Evolutionary conservation across 257 asterid species (phyloP), one percentile per base, ranked within the genome.

Genomic region (Solanum chilense): DNA sequence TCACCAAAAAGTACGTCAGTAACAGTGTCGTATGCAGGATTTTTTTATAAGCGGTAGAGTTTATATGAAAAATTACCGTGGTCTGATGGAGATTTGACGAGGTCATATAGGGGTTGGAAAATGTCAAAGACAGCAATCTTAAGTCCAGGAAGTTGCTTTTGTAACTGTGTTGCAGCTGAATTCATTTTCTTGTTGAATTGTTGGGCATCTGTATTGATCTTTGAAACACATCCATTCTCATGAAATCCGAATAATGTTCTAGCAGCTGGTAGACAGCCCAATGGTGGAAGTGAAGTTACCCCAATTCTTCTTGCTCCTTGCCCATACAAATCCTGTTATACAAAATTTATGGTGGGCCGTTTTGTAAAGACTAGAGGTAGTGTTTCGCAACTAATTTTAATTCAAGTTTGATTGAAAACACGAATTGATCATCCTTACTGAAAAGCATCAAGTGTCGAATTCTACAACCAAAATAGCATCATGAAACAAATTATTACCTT

Each of bases 241-340:
- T 91, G 94, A 82, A n/a, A 91, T 9, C 99, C 98, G 83, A 96
- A 97, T 84, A 97, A 37, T 5, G 98, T 97, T 89, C 97, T 92
- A 18, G 99, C 91, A 14, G 94, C 93, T 0, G 98, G 99, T 1
- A 97, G 92, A 90, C 99, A 97, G 4, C 99, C 99, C 62, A 91
- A n/a, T 47, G 99, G 99, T 45, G 99, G 99, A 5, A 97, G 93
- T 74, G 99, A 96, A 69, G 98, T 97, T 71, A 92, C 98, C 45
- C 99, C 99, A 12, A 97, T 95, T 87, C 92, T 93, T 87, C 99
- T 94, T 1, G 99, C 99, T 91, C 99, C 99, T 44, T 85, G 42
- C 7, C 98, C 96, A 83, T 97, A 89, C 83, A 97, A 87, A 82
- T 87, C 90, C 98, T 97, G 88, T 86, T 86, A 33, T 73, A 42